Percentiles rank a stretch among this genome's conserved stretches.
Evolutionary conservation across 2,329 filamentous ascomycete genomes (phyloP).

Genomic region (Chlorencoelia australis): DNA sequence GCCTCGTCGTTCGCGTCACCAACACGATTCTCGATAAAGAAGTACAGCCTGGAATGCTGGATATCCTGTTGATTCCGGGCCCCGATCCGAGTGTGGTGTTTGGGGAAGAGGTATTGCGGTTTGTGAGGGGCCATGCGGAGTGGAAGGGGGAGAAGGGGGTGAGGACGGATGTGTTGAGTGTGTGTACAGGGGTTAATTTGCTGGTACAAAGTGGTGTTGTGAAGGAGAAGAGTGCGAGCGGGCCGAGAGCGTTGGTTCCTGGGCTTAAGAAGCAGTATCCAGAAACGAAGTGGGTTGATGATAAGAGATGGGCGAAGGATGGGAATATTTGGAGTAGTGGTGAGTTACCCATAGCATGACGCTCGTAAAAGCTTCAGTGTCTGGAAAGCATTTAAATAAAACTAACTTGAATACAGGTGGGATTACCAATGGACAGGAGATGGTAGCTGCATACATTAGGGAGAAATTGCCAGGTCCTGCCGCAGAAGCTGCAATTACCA

Average conservation of each 20-base stretch:
- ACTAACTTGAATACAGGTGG: constrained; percentile 25
- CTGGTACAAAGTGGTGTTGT: constrained; percentile 40
- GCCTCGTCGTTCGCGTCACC: constrained; percentile 31
- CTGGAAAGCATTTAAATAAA: neutral
- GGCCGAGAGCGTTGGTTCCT: constrained; percentile 36
- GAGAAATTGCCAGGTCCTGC: constrained; percentile 34
- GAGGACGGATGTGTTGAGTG: constrained; percentile 38
- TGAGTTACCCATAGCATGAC: constrained; percentile 24
- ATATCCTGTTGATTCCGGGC: constrained; percentile 42
- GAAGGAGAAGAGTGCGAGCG: constrained; percentile 36
- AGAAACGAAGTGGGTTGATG: constrained; percentile 33
- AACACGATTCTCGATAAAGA: constrained; percentile 35
- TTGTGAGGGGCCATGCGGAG: constrained; percentile 33
- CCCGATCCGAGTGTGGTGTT: constrained; percentile 32
- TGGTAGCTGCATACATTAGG: constrained; percentile 42
- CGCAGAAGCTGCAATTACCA: constrained; percentile 33
- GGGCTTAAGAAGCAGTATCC: constrained; percentile 28
- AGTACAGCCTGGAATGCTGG: constrained; percentile 40
- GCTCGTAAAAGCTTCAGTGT: too few species aligned
- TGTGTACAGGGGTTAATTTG: constrained; percentile 41
- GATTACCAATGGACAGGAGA: constrained; percentile 46
- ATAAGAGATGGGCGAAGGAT: constrained; percentile 41
- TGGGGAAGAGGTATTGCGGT: constrained; percentile 30
- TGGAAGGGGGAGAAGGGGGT: constrained; percentile 17
- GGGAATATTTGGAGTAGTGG: constrained; percentile 46